Base-by-base conservation (phyloP, 495 filamentous ascomycete species). In the Penicillium fimorum region DNA sequence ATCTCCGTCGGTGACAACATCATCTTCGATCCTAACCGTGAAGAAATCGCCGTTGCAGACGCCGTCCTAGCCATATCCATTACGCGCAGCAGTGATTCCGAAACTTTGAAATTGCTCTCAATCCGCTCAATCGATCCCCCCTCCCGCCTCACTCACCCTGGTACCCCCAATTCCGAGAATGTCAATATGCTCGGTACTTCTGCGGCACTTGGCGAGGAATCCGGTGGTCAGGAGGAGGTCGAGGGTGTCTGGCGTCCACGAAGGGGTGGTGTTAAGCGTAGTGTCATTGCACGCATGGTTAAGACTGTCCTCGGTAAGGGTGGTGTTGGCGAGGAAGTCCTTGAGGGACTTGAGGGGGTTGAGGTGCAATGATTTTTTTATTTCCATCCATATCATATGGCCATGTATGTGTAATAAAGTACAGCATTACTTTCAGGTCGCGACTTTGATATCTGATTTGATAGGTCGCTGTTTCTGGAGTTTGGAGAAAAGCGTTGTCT, bases 41-140 rank as follows among this genome's bases (percentile, higher is more conserved):
- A 96, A 65, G 94, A 98, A 73, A 84, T 98, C 1, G 87, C 90
- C 1, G 93, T 97, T 15, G 94, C 94, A 5, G 93, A 97, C 58
- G 82, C 85, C 29, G 88, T 92, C 9, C 76, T 96, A 54, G 92
- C 93, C 0, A 84, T 94, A 11, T 92, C 89, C 0, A 70, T 93
- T 15, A 78, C 77, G 24, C 73, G 70, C 45, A 67, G 63, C 12
- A 59, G 56, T 30, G 68, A 72, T 15, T 56, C 65, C 3, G 60
- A 63, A 15, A 59, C 62, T 30, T 50, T 84, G 55, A 76, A 78
- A 52, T 61, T 88, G 4, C 73, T 88, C n/a, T 80, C 84, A 5
- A 76, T 89, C 24, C 80, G 87, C 44, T 80, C 84, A 50, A 71
- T 95, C 70, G 80, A 91, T 77, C 80, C 86, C 48, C 80, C 92